Base-by-base conservation (phyloP, 169 alveolate species). In the Cryptosporidium meleagridis region DNA sequence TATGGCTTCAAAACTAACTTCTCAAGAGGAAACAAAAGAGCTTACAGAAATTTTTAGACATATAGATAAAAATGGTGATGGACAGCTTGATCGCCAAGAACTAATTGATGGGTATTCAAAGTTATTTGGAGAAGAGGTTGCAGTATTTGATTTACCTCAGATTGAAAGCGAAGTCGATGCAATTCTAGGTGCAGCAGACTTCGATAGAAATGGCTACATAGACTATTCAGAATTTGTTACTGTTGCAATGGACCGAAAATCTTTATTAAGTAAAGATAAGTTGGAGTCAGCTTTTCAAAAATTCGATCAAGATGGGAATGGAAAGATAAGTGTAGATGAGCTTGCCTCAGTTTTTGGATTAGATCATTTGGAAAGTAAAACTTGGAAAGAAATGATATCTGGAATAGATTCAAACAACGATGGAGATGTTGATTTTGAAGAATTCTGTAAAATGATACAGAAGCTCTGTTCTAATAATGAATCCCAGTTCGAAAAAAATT, bases 131-230 rank as follows among this genome's bases (percentile, higher is more conserved):
- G 96, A 91, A 80, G 89, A 85, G 33, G 73, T 48, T 12, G 87
- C 85, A 41, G 41, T 21, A 45, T 67, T 51, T 18, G 84, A 61
- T 31, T 21, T 48, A 14, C 75, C 44, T 23, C 91, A 67, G 23
- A 97, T 96, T 12, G 98, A 96, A 55, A 94, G 87, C 72, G 98
- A 97, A 70, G 98, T 98, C 6, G 98, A 97, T 72, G 95, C 95
- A 67, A 97, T 97, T 18, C 93, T 98, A 93, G 91, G 87, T 55
- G 93, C 96, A 39, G 97, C 96, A 39, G 99, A 97, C 95, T 94
- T 96, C 35, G 99, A 97, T 91, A 95, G 94, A 51, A 96, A 95
- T 87, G 99, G 99, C n/a, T 95, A 92, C 59, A 97, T 98, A 41
- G 99, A 98, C 85, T 98, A 97, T 93, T 69, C 92, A 91, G 98